A percentile compares a stretch with the other conserved stretches of the same genome.
phyloP scores from a whole-genome alignment of 2,329 filamentous ascomycete genomes.

The Exophiala spinifera region DNA sequence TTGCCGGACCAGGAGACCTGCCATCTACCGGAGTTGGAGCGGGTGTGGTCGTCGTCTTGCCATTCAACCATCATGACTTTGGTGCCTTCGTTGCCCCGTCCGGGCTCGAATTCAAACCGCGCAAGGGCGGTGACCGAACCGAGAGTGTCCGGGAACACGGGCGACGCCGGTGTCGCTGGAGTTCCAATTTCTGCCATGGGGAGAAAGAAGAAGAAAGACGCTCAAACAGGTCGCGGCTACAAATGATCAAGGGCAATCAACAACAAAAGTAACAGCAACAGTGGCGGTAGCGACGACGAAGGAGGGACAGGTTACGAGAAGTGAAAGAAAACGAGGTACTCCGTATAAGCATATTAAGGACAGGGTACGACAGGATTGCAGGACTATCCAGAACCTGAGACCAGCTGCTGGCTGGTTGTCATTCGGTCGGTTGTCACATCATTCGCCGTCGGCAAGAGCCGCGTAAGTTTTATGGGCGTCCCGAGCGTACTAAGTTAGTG shows the following conservation, averaged over 20 bases:
- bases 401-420: too few relatives aligned
- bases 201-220: background rate
- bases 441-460: too few relatives aligned
- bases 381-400: too few relatives aligned
- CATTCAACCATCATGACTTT: slow-evolving; percentile 94
- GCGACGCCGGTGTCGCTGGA: slow-evolving; percentile 23
- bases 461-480: too few relatives aligned
- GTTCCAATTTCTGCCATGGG: slow-evolving; percentile 17
- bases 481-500: too few relatives aligned
- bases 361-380: too few relatives aligned
- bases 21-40: slow-evolving; percentile 59
- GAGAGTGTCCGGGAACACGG: slow-evolving; percentile 25
- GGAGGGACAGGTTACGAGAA: too few relatives aligned
- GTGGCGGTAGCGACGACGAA: background rate
- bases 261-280: background rate
- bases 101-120: slow-evolving; percentile 81
- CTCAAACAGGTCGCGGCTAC: background rate
- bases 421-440: too few relatives aligned
- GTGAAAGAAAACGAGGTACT: too few relatives aligned
- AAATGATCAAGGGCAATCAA: background rate
- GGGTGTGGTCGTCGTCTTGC: slow-evolving; percentile 60
- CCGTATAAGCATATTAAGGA: too few relatives aligned
- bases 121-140: slow-evolving; percentile 60
- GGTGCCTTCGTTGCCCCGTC: slow-evolving; percentile 74
- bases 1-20: slow-evolving; percentile 82